phyloP scores from a whole-genome alignment of 371 early-diverging fungal genomes.

The Ecytonucleospora hepatopenaei region DNA sequence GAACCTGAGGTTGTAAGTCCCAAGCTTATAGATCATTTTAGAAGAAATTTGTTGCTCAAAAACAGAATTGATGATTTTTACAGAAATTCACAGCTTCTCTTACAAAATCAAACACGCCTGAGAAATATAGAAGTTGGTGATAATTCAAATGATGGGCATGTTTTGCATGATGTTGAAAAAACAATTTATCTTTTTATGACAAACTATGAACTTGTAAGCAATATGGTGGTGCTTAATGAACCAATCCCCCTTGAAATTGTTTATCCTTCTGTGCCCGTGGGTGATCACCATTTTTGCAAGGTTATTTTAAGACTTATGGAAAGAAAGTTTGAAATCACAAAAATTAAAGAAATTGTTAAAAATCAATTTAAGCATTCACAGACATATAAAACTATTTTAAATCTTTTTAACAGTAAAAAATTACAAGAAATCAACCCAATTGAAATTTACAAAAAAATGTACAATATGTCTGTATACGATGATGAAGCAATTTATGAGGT shows the following conservation, averaged over 20 bases:
- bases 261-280: constrained; percentile 7
- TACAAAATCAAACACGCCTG: constrained; percentile 80
- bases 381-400: constrained; percentile 1
- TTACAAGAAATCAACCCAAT: constrained; percentile 30
- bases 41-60: constrained; percentile 72
- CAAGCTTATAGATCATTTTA: constrained; percentile 61
- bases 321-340: neutral
- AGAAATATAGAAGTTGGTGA: constrained; percentile 65
- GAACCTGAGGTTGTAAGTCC: constrained; percentile 58
- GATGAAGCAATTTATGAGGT: constrained; percentile 14
- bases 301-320: neutral
- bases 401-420: constrained; percentile 5
- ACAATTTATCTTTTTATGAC: constrained; percentile 72
- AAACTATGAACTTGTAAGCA: constrained; percentile 73
- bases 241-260: constrained; percentile 46
- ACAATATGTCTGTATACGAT: constrained; percentile 1
- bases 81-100: constrained; percentile 80
- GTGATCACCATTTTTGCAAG: constrained; percentile 16
- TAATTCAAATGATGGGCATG: constrained; percentile 66
- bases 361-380: constrained; percentile 12
- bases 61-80: constrained; percentile 71
- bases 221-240: constrained; percentile 62
- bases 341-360: constrained; percentile 23
- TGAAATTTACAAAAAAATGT: constrained; percentile 17
- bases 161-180: too few species aligned